These are phyloP conservation scores for Neurospora sp. DNA, from an alignment of 495 filamentous ascomycete species.

Conservation along the genomic window DNA sequence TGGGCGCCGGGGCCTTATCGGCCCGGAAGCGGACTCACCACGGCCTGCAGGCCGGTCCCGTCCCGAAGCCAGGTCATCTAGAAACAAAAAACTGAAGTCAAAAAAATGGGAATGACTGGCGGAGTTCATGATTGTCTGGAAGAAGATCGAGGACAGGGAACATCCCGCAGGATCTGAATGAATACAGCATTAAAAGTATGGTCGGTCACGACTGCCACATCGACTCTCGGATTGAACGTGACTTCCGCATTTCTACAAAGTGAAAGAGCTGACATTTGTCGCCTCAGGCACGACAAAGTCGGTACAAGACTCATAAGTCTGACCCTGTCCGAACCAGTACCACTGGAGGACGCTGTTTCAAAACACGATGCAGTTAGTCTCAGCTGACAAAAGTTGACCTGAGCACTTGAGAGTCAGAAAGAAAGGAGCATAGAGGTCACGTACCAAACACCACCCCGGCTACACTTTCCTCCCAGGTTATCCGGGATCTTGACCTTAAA, in stretches of 20 bases:
- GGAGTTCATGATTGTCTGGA: background rate
- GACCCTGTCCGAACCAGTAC: constrained; percentile 53
- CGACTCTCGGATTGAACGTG: background rate
- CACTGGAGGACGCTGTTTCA: constrained; percentile 47
- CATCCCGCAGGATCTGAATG: no score
- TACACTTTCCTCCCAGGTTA: constrained; percentile 43
- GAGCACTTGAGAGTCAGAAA: no score
- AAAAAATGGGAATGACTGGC: background rate
- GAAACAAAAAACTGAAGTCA: background rate
- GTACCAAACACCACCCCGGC: constrained; percentile 48
- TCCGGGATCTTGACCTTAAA: constrained; percentile 59
- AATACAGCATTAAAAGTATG: background rate
- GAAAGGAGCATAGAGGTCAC: constrained; percentile 5
- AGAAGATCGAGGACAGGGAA: background rate
- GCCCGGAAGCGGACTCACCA: background rate
- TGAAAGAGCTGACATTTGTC: background rate
- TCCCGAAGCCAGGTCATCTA: no score
- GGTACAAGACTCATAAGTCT: constrained; percentile 66
- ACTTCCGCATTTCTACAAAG: background rate
- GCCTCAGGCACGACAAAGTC: constrained; percentile 48
- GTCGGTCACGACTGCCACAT: background rate
- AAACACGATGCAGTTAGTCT: background rate
- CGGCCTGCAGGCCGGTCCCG: background rate
- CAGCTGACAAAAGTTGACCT: no score
- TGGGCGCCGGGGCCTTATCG: background rate